Evolutionary conservation across 352 stramenopile species (phyloP).

Genomic region (Phytophthora syringae): DNA sequence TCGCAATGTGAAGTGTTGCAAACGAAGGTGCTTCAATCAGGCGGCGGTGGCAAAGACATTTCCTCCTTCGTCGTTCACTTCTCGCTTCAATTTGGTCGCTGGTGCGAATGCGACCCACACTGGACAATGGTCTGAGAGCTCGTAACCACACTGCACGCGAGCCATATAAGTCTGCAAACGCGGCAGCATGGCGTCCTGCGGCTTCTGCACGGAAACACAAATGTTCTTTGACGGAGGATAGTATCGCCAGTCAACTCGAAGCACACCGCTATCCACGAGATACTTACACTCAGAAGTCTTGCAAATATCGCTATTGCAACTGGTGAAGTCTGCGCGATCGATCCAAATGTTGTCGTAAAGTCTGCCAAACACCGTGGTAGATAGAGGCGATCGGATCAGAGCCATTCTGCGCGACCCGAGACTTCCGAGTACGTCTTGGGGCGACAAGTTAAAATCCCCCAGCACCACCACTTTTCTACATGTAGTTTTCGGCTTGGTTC

Average conservation of each 20-base stretch:
- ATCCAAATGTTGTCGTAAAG: conserved; percentile 81
- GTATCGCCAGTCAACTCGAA: conserved; percentile 67
- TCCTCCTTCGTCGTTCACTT: background rate
- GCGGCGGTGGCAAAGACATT: background rate
- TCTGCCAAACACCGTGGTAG: conserved; percentile 62
- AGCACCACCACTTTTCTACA: conserved; percentile 54
- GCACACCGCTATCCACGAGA: conserved; percentile 51
- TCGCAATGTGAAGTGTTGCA: background rate
- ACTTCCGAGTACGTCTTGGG: conserved; percentile 46
- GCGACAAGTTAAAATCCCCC: conserved; percentile 74
- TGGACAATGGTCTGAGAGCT: conserved; percentile 73
- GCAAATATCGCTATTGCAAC: background rate
- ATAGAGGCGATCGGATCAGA: conserved; percentile 55
- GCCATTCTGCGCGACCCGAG: conserved; percentile 34
- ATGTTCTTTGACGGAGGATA: conserved; percentile 47
- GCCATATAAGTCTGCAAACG: conserved; percentile 42
- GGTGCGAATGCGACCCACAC: conserved; percentile 57
- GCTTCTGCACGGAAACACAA: conserved; percentile 16
- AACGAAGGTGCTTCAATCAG: background rate
- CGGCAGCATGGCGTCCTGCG: conserved; percentile 31
- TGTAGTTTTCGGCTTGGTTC: conserved; percentile 6
- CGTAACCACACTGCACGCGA: conserved; percentile 49
- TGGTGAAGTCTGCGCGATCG: conserved; percentile 21
- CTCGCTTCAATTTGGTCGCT: background rate
- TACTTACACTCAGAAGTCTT: conserved; percentile 10